Percentiles rank a stretch among this genome's conserved stretches.
phyloP scores from a whole-genome alignment of 495 filamentous ascomycete genomes.

The Xylaria scruposa region DNA sequence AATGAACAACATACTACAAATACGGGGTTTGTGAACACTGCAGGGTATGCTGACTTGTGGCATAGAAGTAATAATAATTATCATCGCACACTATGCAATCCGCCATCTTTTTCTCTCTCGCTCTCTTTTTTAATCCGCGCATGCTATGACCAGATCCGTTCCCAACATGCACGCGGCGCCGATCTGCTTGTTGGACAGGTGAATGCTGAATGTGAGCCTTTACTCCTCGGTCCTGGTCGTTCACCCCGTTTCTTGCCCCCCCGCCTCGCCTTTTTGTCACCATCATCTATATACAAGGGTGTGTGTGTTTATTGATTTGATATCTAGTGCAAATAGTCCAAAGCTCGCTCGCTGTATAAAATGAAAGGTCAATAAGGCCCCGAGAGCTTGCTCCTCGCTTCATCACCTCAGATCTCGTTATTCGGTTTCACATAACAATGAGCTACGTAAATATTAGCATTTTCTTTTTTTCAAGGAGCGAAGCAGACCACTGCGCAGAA shows the following conservation, averaged over 20 bases:
- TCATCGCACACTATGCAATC: constrained; percentile 18
- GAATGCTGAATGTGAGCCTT: neutral
- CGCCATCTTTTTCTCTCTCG: neutral
- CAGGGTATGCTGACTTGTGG: neutral
- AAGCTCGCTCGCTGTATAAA: constrained; percentile 23
- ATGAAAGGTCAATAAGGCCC: neutral
- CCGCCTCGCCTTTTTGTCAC: neutral
- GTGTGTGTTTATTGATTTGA: neutral
- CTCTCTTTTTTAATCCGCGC: neutral
- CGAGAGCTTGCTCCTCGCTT: neutral
- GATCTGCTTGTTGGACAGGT: neutral
- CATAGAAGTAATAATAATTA: neutral
- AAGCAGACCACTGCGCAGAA: neutral
- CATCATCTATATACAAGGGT: constrained; percentile 11
- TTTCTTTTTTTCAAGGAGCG: neutral
- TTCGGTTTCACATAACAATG: constrained; percentile 25
- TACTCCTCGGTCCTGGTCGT: neutral
- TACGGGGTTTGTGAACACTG: neutral
- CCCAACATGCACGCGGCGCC: neutral
- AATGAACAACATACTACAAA: neutral
- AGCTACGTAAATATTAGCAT: constrained; percentile 23
- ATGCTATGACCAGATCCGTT: neutral
- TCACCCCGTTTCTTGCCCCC: neutral
- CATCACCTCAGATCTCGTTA: neutral
- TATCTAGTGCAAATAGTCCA: neutral